These are phyloP conservation scores for Themeda triandra DNA, from an alignment of 176 grass and related monocot genomes.

Conservation along the genomic window DNA sequence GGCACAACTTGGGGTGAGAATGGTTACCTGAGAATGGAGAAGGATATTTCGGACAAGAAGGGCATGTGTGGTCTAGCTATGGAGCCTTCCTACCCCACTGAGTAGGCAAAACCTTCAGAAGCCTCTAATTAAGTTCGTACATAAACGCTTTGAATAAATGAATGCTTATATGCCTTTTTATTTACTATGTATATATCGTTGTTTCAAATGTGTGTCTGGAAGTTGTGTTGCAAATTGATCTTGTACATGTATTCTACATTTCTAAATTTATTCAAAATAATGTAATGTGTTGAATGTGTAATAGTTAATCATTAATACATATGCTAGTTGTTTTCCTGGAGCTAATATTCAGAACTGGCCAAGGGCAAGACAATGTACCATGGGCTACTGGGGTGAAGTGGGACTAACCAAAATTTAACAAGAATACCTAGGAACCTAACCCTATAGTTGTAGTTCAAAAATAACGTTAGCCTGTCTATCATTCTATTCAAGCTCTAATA, in stretches of 20 bases:
- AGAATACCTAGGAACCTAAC: background rate
- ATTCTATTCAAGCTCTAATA: too few relatives aligned
- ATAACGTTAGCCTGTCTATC: too few relatives aligned
- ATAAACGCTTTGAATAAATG: background rate
- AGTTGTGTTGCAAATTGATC: background rate
- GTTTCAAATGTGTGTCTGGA: background rate
- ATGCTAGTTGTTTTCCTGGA: background rate
- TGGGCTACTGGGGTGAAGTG: background rate
- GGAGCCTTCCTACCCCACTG: background rate
- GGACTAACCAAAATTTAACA: background rate
- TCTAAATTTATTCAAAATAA: background rate
- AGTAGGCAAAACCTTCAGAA: background rate
- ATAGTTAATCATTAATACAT: background rate
- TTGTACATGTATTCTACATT: background rate
- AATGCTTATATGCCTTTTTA: background rate
- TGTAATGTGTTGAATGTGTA: background rate
- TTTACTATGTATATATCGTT: background rate
- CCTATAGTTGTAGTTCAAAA: too few relatives aligned
- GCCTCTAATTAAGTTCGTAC: too few relatives aligned
- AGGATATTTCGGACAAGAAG: background rate
- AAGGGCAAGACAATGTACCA: background rate
- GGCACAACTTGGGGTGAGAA: conserved; percentile 1
- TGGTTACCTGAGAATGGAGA: conserved; percentile 15
- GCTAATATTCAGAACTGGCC: background rate
- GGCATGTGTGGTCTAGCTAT: conserved; percentile 13